Percentiles rank a stretch among this genome's conserved stretches.
phyloP scores from a whole-genome alignment of 495 filamentous ascomycete species.

The Penicillium taxi region DNA sequence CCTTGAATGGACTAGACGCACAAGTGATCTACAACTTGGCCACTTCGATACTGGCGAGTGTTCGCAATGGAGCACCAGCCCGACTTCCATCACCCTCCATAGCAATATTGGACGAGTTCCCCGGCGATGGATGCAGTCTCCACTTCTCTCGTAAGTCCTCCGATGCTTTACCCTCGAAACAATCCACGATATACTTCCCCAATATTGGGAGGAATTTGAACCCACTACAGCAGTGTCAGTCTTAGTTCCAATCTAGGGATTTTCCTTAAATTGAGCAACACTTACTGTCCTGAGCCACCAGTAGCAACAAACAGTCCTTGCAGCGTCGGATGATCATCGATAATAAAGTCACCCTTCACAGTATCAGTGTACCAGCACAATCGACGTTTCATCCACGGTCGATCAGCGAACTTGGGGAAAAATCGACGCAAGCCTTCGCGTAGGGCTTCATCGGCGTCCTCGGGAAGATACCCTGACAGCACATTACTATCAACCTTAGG shows the following conservation, averaged over 20 bases:
- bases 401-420: conserved; percentile 48
- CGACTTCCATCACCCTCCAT: conserved; percentile 30
- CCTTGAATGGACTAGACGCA: too few species aligned
- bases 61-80: conserved; percentile 23
- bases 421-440: conserved; percentile 50
- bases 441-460: conserved; percentile 50
- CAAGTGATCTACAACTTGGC: conserved; percentile 21
- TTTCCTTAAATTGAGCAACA: neutral
- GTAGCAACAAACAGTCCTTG: conserved; percentile 63
- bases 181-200: conserved; percentile 60
- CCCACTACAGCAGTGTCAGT: conserved; percentile 29
- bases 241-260: neutral
- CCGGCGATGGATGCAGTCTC: conserved; percentile 30
- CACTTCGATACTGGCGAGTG: conserved; percentile 17
- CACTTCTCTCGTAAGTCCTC: conserved; percentile 51
- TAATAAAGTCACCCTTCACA: conserved; percentile 62
- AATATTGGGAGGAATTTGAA: conserved; percentile 79
- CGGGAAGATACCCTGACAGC: conserved; percentile 33
- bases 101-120: conserved; percentile 2
- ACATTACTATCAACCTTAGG: conserved; percentile 28
- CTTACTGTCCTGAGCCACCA: conserved; percentile 64
- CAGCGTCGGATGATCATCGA: conserved; percentile 58
- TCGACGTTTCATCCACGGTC: conserved; percentile 47
- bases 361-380: conserved; percentile 52
- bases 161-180: conserved; percentile 43